Conservation (phyloP, 2,329 filamentous ascomycete species). For the Sporothrix phasma region DNA sequence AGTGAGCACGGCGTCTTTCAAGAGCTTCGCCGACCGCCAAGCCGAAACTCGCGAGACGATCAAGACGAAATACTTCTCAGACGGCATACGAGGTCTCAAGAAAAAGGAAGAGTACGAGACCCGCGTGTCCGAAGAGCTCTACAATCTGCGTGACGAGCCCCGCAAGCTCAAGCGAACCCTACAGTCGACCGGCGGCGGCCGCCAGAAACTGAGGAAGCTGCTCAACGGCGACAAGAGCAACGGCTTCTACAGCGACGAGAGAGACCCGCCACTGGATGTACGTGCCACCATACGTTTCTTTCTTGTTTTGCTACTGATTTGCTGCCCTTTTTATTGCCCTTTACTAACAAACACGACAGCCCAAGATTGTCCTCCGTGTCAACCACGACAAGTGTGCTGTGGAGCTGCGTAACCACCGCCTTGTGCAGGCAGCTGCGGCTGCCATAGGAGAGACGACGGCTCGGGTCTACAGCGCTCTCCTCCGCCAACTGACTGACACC, state of each 20-base stretch:
- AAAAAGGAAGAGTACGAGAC: conserved; percentile 52
- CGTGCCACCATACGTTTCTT: conserved; percentile 21
- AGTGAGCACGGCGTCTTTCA: conserved; percentile 46
- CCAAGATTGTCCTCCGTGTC: conserved; percentile 62
- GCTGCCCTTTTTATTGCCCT: neutral
- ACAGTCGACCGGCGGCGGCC: conserved; percentile 31
- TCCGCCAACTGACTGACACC: conserved; percentile 60
- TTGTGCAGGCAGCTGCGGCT: conserved; percentile 62
- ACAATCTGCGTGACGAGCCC: conserved; percentile 43
- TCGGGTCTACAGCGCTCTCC: conserved; percentile 64
- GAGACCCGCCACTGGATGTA: conserved; percentile 40
- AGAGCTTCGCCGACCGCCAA: conserved; percentile 50
- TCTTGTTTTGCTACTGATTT: conserved; percentile 13
- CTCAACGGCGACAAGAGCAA: conserved; percentile 36
- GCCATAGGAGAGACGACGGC: conserved; percentile 64
- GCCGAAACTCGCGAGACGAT: conserved; percentile 55
- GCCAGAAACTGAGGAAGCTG: conserved; percentile 46
- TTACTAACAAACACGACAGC: no score
- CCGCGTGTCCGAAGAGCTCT: conserved; percentile 44
- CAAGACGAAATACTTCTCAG: conserved; percentile 42
- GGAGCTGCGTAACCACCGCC: conserved; percentile 66
- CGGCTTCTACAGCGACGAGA: conserved; percentile 32
- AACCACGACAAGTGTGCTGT: conserved; percentile 82
- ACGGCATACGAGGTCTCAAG: conserved; percentile 51
- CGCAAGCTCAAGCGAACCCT: conserved; percentile 43